Percentiles rank a stretch among this genome's conserved stretches.
phyloP scores from a whole-genome alignment of 2,329 filamentous ascomycete species.

The Shiraia bambusicola region DNA sequence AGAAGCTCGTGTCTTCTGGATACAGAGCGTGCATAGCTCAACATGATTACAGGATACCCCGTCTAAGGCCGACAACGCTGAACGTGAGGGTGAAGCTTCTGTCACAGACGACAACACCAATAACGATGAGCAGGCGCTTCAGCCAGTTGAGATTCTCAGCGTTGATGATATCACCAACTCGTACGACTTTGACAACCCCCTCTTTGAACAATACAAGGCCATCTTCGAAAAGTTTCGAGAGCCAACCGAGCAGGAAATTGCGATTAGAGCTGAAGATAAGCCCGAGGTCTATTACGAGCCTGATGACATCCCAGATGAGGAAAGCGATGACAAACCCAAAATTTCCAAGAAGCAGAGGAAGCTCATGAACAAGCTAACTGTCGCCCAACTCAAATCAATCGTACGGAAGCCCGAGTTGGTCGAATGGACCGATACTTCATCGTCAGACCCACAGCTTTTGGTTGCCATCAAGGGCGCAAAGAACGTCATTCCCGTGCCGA shows the following conservation, averaged over 20 bases:
- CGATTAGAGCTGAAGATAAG: constrained; percentile 61
- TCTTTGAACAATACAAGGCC: constrained; percentile 80
- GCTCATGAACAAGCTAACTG: constrained; percentile 84
- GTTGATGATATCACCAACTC: constrained; percentile 47
- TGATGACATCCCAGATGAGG: constrained; percentile 82
- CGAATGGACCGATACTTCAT: constrained; percentile 95
- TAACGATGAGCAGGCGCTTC: constrained; percentile 43
- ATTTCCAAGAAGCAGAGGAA: constrained; percentile 96
- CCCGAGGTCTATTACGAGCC: constrained; percentile 82
- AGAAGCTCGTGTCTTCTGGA: not conserved
- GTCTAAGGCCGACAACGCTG: constrained; percentile 35
- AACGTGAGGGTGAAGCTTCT: constrained; percentile 43
- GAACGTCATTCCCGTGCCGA: constrained; percentile 92
- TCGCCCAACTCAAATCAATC: constrained; percentile 91
- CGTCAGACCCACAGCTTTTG: constrained; percentile 81
- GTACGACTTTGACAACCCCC: constrained; percentile 68
- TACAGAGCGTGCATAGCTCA: constrained; percentile 8
- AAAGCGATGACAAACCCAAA: constrained; percentile 68
- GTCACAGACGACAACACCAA: constrained; percentile 36
- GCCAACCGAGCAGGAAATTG: constrained; percentile 60
- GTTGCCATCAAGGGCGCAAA: constrained; percentile 94
- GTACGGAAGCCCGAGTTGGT: constrained; percentile 91
- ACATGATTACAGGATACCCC: constrained; percentile 38
- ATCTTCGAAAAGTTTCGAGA: constrained; percentile 74
- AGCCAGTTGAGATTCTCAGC: constrained; percentile 48